Conservation (phyloP, 2,329 filamentous ascomycete genomes). For the Phialemonium atrogriseum region DNA sequence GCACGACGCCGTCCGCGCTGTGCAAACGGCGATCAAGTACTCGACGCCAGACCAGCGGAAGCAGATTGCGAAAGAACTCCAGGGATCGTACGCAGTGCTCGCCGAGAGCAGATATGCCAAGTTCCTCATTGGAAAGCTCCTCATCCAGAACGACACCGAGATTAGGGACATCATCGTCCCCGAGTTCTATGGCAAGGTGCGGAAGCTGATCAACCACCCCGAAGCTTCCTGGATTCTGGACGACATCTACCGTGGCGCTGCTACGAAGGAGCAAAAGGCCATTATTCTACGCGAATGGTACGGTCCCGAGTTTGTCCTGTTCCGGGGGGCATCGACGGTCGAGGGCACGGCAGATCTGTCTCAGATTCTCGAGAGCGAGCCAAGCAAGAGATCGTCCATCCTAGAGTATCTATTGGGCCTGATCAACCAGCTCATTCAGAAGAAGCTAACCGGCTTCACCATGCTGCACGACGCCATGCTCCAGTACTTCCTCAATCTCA, state of each 20-base stretch:
- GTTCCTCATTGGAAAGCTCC: slow-evolving; percentile 90
- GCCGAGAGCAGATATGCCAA: slow-evolving; percentile 97
- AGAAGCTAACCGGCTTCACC: slow-evolving; percentile 93
- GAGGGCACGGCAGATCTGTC: slow-evolving; percentile 60
- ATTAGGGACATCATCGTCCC: slow-evolving; percentile 83
- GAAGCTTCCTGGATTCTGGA: slow-evolving; percentile 98
- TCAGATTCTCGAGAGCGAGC: slow-evolving; percentile 64
- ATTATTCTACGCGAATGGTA: slow-evolving; percentile 91
- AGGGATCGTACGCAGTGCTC: slow-evolving; percentile 73
- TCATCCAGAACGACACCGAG: slow-evolving; percentile 84
- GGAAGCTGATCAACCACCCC: slow-evolving; percentile 88
- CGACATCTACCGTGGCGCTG: slow-evolving; percentile 86
- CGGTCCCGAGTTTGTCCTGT: slow-evolving; percentile 82
- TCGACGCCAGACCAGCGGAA: slow-evolving; percentile 75
- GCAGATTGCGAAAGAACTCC: slow-evolving; percentile 78
- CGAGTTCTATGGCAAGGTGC: slow-evolving; percentile 91
- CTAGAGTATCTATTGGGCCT: slow-evolving; percentile 79
- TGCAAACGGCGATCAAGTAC: slow-evolving; percentile 97
- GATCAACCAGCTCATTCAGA: slow-evolving; percentile 89
- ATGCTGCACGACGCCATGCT: slow-evolving; percentile 98
- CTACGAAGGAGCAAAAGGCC: slow-evolving; percentile 78
- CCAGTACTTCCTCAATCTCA: slow-evolving; percentile 82
- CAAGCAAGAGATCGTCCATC: slow-evolving; percentile 80
- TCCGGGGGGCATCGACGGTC: slow-evolving; percentile 48
- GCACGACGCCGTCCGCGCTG: slow-evolving; percentile 92